Evolutionary conservation across 129 eudicot genomes (phyloP), one percentile per base, ranked within the genome.

Genomic region (Chrysanthemum seticuspe): DNA sequence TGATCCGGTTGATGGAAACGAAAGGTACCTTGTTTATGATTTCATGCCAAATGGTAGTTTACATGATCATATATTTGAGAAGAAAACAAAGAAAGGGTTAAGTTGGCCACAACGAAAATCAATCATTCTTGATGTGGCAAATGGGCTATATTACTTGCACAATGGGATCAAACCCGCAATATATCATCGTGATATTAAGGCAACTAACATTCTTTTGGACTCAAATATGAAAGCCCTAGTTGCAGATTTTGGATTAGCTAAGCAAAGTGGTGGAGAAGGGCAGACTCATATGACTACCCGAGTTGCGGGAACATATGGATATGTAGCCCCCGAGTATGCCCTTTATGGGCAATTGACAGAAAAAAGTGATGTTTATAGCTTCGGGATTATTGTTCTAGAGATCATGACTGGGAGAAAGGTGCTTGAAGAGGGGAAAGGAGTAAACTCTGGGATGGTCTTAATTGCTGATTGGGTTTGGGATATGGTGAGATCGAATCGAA

Each of bases 191-290:
- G 96, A 91, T 52, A 82, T 91, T 45, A 91, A 91, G 78, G 75
- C 92, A 0, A 86, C 92, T 0, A 91, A 91, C 76, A 82, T 91
- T 40, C 88, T 91, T 36, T 53, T 91, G 61, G 96, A 88, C 51
- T 29, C 83, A 0, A 85, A 91, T 3, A 86, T 91, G 95, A 91
- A 75, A 70, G 97, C 97, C 5, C 79, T 76, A 55, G 88, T 91
- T 21, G 97, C 96, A 16, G 97, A 91, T 86, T 88, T 91, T 21
- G 97, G 97, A 36, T 52, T 91, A 58, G 97, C 97, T 8, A 91
- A 82, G 85, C 87, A 91, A 65, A 88, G 85, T 56, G 76, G 85
- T 56, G 76, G 48, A 52, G 90, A 88, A 59, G 95, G 88, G 3
- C 83, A 91, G 14, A 74, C 92, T 40, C 88, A 84, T 56, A 74